Evolutionary conservation across 108 stramenopile genomes (phyloP).

Genomic region (Nitzschia palea): DNA sequence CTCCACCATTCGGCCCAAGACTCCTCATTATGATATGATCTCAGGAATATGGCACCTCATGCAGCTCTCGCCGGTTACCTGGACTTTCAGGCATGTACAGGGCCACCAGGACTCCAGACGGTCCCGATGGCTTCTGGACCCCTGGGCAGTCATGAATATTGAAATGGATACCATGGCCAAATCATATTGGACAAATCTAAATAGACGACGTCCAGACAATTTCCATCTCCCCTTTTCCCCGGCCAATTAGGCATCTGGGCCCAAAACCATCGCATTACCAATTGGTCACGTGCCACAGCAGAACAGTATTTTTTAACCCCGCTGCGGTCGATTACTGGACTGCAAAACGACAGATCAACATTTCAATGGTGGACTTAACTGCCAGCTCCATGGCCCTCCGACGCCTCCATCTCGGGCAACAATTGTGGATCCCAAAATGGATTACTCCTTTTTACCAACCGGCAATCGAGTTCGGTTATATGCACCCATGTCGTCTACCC

Average conservation of each 20-base stretch:
- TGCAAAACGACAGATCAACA: not conserved
- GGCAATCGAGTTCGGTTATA: not conserved
- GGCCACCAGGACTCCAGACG: not conserved
- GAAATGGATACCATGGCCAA: not conserved
- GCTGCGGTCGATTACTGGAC: not conserved
- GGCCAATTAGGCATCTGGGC: not conserved
- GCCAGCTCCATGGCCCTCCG: not conserved
- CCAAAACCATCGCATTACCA: not conserved
- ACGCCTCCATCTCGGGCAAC: not conserved
- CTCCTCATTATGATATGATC: too few relatives aligned
- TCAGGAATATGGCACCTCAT: too few relatives aligned
- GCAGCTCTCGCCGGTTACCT: not conserved
- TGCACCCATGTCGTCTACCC: not conserved
- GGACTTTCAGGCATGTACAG: not conserved
- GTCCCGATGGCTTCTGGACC: not conserved
- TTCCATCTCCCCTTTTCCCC: not conserved
- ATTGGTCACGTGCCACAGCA: not conserved
- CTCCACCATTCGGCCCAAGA: too few relatives aligned
- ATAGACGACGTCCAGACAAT: not conserved
- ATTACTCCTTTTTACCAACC: not conserved
- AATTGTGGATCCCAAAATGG: not conserved
- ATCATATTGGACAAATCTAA: not conserved
- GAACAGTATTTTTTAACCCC: not conserved
- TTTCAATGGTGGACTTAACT: not conserved
- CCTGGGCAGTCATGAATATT: not conserved